Evolutionary conservation across 1,284 basidiomycete species (phyloP).

Genomic region (Ustilago sp.): DNA sequence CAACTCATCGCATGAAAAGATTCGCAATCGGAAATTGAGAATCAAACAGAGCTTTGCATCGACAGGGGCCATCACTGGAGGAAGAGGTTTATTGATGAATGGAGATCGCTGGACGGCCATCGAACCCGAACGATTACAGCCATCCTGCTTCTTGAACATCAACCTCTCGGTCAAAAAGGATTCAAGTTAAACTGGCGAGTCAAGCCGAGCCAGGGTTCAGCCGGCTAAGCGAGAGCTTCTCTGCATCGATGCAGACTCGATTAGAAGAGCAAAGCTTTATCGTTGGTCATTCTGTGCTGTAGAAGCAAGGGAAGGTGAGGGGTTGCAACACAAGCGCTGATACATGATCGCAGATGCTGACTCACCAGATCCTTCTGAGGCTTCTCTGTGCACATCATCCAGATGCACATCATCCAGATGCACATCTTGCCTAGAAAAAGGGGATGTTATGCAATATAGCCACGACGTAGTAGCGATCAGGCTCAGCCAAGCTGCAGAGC

Average conservation of each 20-base stretch:
- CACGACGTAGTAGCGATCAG: too few species aligned
- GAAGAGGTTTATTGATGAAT: too few species aligned
- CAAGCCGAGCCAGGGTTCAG: neutral
- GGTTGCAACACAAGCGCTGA: neutral
- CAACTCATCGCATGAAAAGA: neutral
- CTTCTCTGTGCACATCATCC: neutral
- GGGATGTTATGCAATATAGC: neutral
- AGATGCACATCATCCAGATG: too few species aligned
- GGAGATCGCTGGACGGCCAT: neutral
- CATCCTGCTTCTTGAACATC: neutral
- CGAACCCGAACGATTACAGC: neutral
- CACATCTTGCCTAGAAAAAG: neutral
- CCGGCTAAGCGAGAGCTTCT: conserved; percentile 4
- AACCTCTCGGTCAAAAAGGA: neutral
- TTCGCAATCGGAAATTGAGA: neutral
- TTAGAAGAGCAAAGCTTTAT: neutral
- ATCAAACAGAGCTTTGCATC: neutral
- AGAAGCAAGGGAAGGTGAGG: neutral
- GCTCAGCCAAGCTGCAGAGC: too few species aligned
- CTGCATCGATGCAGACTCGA: neutral
- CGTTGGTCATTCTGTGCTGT: neutral
- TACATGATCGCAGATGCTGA: neutral
- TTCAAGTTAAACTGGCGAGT: neutral
- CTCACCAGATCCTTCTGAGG: neutral
- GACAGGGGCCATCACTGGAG: neutral